These are phyloP conservation scores for Crithidia sp. DNA, from an alignment of 208 protist genomes.

Conservation along the genomic window DNA sequence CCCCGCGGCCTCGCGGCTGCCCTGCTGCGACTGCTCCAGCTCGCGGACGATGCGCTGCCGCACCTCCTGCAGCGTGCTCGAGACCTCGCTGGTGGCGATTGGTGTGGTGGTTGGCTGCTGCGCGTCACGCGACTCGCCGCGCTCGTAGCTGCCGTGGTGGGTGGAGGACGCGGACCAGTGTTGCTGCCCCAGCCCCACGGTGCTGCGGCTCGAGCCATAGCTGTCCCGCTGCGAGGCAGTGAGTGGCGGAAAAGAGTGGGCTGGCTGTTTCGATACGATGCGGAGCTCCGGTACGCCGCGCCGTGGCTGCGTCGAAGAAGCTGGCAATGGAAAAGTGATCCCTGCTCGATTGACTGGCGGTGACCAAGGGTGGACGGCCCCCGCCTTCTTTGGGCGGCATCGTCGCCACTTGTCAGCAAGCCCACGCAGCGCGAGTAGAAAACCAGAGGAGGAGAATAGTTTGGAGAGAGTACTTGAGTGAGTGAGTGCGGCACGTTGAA, in stretches of 20 bases:
- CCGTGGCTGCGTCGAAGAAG: slow-evolving; percentile 53
- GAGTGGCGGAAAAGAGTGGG: not conserved
- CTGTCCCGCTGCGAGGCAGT: slow-evolving; percentile 2
- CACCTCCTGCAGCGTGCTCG: slow-evolving; percentile 47
- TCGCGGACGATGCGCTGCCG: slow-evolving; percentile 60
- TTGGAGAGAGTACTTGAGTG: too few species aligned
- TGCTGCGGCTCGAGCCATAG: slow-evolving; percentile 8
- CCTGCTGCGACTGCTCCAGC: slow-evolving; percentile 37
- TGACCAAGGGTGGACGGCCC: slow-evolving; percentile 9
- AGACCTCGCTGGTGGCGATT: slow-evolving; percentile 15
- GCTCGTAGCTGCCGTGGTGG: slow-evolving; percentile 1
- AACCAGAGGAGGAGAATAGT: too few species aligned
- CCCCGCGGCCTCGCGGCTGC: slow-evolving; percentile 17
- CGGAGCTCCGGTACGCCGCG: slow-evolving; percentile 19
- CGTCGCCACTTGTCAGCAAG: too few species aligned
- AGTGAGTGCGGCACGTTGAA: too few species aligned
- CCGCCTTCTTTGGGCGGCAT: slow-evolving; percentile 16
- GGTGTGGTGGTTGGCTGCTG: not conserved
- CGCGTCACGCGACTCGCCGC: not conserved
- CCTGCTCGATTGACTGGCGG: slow-evolving; percentile 3
- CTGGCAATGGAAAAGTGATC: slow-evolving; percentile 46
- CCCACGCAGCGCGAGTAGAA: too few species aligned
- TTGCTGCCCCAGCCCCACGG: not conserved
- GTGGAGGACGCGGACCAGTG: slow-evolving; percentile 24
- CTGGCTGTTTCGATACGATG: slow-evolving; percentile 16